Evolutionary conservation across 352 stramenopile genomes (phyloP), one percentile per base, ranked within the genome.

Genomic region (Phytophthora foliorum): DNA sequence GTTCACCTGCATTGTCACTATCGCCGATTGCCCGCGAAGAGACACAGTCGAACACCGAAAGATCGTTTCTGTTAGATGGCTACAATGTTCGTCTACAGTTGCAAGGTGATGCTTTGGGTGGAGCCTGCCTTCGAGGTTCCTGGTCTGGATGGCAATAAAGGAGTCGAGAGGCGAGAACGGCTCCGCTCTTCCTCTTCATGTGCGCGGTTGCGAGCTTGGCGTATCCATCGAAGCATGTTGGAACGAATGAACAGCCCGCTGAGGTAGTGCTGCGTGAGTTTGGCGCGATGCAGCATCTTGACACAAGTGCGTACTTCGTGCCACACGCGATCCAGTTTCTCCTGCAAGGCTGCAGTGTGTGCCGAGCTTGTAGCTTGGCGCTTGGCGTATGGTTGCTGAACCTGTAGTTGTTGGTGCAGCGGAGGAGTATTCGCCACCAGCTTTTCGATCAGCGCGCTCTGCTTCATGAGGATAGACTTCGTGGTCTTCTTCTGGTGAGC

Each of bases 181-280:
- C 45, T 52, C 4, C 65, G 63, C 17, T 80, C 67, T 51, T 66
- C 48, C 11, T 80, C 73, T 38, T 80, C 75, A 1, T 80, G 72
- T 2, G 63, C 54, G n/a, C 81, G 77, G 38, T 74, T 77, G 16
- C 78, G 65, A 24, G 71, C 74, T 46, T 90, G 75, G 8, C 69
- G 67, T 42, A 90, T 75, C 80, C 82, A 92, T n/a, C 78, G 77
- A 41, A 89, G 56, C 54, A 92, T 69, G 24, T 81, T 86, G 38
- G 74, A 81, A 56, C 86, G 81, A 46, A 92, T 77, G 46, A 85
- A 89, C 27, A 90, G 66, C 0, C 78, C 78, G 54, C 81, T 89
- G 49, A 92, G 74, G 53, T 88, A 90, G 50, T 89, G 80, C 49
- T 92, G 82, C n/a, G 81, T 89, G 69, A 89, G 74, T 53, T 87